Base-by-base conservation (phyloP, 1,284 basidiomycete genomes). In the Tilletia caries region DNA sequence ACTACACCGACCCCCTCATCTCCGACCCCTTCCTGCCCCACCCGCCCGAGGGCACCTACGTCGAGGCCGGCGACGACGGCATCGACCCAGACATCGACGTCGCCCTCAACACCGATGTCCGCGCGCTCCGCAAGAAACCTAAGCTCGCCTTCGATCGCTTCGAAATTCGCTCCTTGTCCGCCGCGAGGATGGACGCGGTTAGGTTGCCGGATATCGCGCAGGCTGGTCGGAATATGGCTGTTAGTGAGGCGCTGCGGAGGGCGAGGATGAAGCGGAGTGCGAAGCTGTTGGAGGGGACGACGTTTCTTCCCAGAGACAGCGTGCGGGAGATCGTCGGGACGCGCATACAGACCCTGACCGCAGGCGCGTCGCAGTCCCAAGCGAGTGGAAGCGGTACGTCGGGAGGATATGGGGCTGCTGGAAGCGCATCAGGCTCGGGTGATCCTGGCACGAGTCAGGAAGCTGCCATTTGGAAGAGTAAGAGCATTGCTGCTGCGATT, bases 111-210 rank as follows among this genome's bases (percentile, higher is more conserved):
- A 23, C 58, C 29, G 58, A 62, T n/a, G 58, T 62, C 32, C 58
- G 58, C 13, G 58, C 58, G 27, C n/a, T 62, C 27, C 58, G 58
- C 32, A 62, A 62, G 58, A 62, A 33, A 5, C 29, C 58, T 29
- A 62, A 62, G 58, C 29, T 62, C 18, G 33, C 58, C 12, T 62
- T 62, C n/a, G 58, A 62, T 29, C 58, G 32, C 10, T 62, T 62
- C 32, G 58, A 62, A 29, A 34, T 62, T 29, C 58, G 58, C 15
- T 62, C 58, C 3, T 29, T 62, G 32, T 62, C 58, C n/a, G 58
- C 58, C 18, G 27, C 58, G 6, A 10, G 58, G 3, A 62, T 62
- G 58, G 58, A 33, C 15, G 54, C 29, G 6, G 33, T 62, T 13
- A 25, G 58, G 32, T 29, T 62, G 15, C 58, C 58, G n/a, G 58